These are phyloP conservation scores for Penicillium argentinense DNA, from an alignment of 495 filamentous ascomycete genomes.

Conservation along the genomic window DNA sequence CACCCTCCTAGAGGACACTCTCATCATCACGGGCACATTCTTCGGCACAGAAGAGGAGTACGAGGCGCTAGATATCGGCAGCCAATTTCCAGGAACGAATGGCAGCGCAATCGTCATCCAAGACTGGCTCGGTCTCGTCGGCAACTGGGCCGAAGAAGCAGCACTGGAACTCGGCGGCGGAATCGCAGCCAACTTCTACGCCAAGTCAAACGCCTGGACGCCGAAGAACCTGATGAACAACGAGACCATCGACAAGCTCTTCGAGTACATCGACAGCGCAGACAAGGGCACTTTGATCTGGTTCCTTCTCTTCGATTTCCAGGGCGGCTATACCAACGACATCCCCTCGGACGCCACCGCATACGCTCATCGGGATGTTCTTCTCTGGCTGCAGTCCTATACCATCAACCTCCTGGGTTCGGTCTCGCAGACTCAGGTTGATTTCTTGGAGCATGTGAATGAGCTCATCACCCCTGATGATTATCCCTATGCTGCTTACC, in stretches of 20 bases:
- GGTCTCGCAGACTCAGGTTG: slow-evolving; percentile 32
- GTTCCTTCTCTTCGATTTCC: slow-evolving; percentile 43
- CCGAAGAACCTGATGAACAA: slow-evolving; percentile 37
- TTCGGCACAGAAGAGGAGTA: slow-evolving; percentile 44
- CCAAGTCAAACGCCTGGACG: slow-evolving; percentile 46
- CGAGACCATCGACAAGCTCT: slow-evolving; percentile 35
- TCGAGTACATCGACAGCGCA: slow-evolving; percentile 40
- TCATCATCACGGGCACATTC: slow-evolving; percentile 39
- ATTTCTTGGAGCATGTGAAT: slow-evolving; percentile 35
- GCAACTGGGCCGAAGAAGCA: slow-evolving; percentile 49
- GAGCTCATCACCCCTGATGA: not conserved
- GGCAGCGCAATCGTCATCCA: slow-evolving; percentile 57
- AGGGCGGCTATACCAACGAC: slow-evolving; percentile 36
- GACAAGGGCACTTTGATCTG: slow-evolving; percentile 47
- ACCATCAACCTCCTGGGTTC: slow-evolving; percentile 42
- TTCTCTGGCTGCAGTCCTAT: slow-evolving; percentile 41
- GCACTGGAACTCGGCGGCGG: slow-evolving; percentile 26
- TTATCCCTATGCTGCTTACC: slow-evolving; percentile 45
- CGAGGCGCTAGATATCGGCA: slow-evolving; percentile 48
- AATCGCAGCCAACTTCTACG: slow-evolving; percentile 38
- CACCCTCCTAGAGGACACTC: slow-evolving; percentile 25
- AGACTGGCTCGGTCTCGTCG: slow-evolving; percentile 54
- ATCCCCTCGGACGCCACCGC: slow-evolving; percentile 34
- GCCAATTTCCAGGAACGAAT: slow-evolving; percentile 55
- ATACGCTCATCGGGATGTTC: slow-evolving; percentile 38